Base-by-base conservation (phyloP, 305 asterid species). In the Fraxinus dipetala region DNA sequence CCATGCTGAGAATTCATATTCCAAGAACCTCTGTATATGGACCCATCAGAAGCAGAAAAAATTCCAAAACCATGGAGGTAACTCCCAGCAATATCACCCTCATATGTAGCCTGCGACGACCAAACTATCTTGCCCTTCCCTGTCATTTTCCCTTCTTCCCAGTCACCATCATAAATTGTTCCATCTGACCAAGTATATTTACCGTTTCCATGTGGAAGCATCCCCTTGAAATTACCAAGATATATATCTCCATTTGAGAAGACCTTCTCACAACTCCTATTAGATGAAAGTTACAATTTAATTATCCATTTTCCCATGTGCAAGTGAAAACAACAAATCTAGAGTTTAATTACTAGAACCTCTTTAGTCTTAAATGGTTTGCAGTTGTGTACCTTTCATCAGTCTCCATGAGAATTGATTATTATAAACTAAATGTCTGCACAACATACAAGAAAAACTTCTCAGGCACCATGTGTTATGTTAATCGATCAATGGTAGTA, bases 91-190 rank as follows among this genome's bases (percentile, higher is more conserved):
- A 94, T 92, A 79, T 95, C 98, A 80, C 98, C 99, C 77, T 93
- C 99, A 76, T 93, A 95, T 28, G 86, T 87, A 69, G 93, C 89
- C 83, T 89, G 92, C 30, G 99, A 89, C 35, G 94, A 87, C 98
- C 98, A 96, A 77, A 73, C 31, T 59, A 96, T 90, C 86, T 88
- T 91, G 63, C 99, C 99, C 86, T 90, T 95, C 72, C 99, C 98
- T 4, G 95, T 90, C 98, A 96, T 94, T 87, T 93, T 96, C 83
- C 99, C 99, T 78, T 86, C 92, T 82, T 85, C 96, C 99, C 99
- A 96, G 28, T 92, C 96, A 84, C 99, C 99, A 85, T 92, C 94
- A 83, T 93, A 94, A 83, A 90, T 70, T 9, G 98, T 92, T 87
- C 99, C 97, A 84, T 96, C 90, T 10, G 90, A 85, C 98, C 99